phyloP scores from a whole-genome alignment of 2,329 filamentous ascomycete genomes.

The Metarhizium sp. region DNA sequence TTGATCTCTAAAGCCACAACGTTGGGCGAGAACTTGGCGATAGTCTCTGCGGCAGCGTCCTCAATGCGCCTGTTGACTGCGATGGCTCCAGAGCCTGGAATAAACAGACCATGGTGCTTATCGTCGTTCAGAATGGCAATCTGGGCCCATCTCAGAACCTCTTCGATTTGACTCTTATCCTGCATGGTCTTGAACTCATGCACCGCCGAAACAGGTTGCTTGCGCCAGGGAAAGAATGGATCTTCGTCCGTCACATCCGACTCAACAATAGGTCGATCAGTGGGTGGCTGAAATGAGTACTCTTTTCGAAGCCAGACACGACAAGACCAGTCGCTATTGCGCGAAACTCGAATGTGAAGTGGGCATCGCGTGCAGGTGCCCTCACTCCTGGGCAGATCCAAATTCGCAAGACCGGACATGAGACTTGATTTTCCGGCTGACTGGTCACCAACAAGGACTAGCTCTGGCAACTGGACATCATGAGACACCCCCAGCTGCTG shows the following conservation, averaged over 20 bases:
- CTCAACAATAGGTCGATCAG: conserved; percentile 28
- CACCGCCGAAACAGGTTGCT: conserved; percentile 32
- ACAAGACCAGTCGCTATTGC: conserved; percentile 55
- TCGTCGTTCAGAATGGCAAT: conserved; percentile 65
- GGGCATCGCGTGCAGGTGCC: conserved; percentile 76
- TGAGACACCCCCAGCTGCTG: conserved; percentile 65
- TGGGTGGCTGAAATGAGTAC: conserved; percentile 45
- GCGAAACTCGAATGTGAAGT: conserved; percentile 64
- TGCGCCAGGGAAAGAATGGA: conserved; percentile 58
- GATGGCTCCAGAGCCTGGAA: conserved; percentile 38
- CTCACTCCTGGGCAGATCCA: conserved; percentile 60
- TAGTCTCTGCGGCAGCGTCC: conserved; percentile 30
- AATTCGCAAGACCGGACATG: conserved; percentile 56
- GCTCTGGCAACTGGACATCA: conserved; percentile 62
- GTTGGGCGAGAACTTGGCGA: conserved; percentile 73
- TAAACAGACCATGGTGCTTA: conserved; percentile 39
- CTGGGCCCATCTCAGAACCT: conserved; percentile 65
- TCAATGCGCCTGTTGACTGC: conserved; percentile 23
- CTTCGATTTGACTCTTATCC: conserved; percentile 54
- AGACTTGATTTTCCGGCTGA: conserved; percentile 70
- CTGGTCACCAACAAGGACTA: conserved; percentile 79
- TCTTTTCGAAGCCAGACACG: conserved; percentile 54
- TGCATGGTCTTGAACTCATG: conserved; percentile 55
- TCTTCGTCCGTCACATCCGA: conserved; percentile 38
- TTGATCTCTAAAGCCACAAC: conserved; percentile 68